Evolutionary conservation across 345 rosid genomes (phyloP), one percentile per base, ranked within the genome.

Genomic region (Mangifera indica): DNA sequence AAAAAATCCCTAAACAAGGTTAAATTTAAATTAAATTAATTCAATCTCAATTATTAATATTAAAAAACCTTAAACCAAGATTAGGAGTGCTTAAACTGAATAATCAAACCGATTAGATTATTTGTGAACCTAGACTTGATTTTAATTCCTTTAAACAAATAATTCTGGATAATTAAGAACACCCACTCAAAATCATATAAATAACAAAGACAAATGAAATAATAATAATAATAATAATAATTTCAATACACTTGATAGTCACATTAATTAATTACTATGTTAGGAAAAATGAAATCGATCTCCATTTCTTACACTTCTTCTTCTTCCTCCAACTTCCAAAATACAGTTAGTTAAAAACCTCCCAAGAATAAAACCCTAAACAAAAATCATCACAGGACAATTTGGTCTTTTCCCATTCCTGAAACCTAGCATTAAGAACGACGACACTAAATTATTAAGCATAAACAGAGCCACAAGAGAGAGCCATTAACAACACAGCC

Each of bases 401-500:
- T 34, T 71, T 21, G 57, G 14, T 40, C 17, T 21, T 20, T 55
- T 53, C 55, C 25, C 67, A 49, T 61, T n/a, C 54, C 15, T 46
- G 7, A 26, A 46, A 8, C 14, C 22, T 49, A 24, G 21, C 2
- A 4, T n/a, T 55, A 15, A 10, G 7, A 24, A 52, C 34, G 22
- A 9, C 55, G 13, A 7, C 21, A 54, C 42, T 5, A 10, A 44
- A 48, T 12, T 49, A 49, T 54, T 80, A 88, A 62, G 90, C 88
- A 69, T 87, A 90, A 68, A 92, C 93, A 2, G 91, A 84, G 0
- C 92, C 90, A 79, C 81, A 92, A 10, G 99, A 92, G 1, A 95
- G 78, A 66, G 99, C 93, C 99, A 95, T 95, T 68, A 95, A 81
- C 26, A 95, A 76, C 14, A 89, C 85, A 0, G 99, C 99, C 2